Conservation (phyloP, 2,329 filamentous ascomycete species). For the Aureobasidium sp. region DNA sequence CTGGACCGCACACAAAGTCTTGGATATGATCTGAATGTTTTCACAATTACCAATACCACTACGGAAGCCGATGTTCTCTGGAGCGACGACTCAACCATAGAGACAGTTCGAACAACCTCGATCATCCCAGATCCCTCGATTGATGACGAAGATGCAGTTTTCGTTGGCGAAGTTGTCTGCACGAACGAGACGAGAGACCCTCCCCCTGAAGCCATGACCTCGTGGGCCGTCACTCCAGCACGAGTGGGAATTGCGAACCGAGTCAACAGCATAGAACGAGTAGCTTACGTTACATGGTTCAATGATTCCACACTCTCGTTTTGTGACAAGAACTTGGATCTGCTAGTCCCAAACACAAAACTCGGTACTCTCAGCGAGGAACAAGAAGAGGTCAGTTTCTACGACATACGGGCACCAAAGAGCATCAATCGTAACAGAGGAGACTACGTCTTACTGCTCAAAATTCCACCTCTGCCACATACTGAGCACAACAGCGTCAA, state of each 20-base stretch:
- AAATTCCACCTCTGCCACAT: not conserved
- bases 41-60: constrained; percentile 40
- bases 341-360: constrained; percentile 33
- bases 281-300: constrained; percentile 49
- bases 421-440: constrained; percentile 40
- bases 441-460: constrained; percentile 45
- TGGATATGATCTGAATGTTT: constrained; percentile 52
- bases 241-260: constrained; percentile 49
- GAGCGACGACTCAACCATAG: constrained; percentile 45
- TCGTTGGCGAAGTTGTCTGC: constrained; percentile 48
- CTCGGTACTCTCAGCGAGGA: constrained; percentile 34
- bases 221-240: constrained; percentile 32
- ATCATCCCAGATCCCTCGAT: constrained; percentile 43
- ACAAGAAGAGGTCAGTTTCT: constrained; percentile 47
- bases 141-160: constrained; percentile 47
- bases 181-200: constrained; percentile 31
- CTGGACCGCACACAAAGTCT: constrained; percentile 40
- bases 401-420: constrained; percentile 46
- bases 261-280: constrained; percentile 46
- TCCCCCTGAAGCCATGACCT: constrained; percentile 3
- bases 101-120: constrained; percentile 35
- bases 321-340: constrained; percentile 17
- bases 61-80: constrained; percentile 48
- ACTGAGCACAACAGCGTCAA: constrained; percentile 22
- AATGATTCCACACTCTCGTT: constrained; percentile 14